A percentile compares a stretch with the other conserved stretches of the same genome.
Conservation (phyloP, 331 rosid genomes). For the Erythrophleum ivorense region DNA sequence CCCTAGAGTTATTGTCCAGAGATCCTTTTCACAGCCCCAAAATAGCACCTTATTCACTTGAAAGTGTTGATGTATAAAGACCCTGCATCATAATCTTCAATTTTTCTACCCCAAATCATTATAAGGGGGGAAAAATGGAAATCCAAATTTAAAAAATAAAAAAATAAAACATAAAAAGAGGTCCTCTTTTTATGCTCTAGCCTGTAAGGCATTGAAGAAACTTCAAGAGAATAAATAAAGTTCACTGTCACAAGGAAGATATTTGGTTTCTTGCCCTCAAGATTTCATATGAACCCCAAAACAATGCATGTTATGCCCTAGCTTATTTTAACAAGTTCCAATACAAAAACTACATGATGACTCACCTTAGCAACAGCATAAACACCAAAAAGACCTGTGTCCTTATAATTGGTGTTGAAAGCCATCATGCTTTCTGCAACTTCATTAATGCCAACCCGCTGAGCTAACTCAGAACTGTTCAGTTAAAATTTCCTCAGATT, state of each 20-base stretch:
- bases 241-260: background rate
- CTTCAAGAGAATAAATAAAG: background rate
- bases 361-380: constrained; percentile 94
- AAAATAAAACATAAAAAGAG: background rate
- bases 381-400: constrained; percentile 92
- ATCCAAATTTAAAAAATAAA: background rate
- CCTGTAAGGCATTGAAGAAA: background rate
- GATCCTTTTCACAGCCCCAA: background rate
- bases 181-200: background rate
- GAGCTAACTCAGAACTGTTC: constrained; percentile 83
- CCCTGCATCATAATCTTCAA: constrained; percentile 9
- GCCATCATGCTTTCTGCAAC: constrained; percentile 96
- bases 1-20: background rate
- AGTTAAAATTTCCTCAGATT: constrained; percentile 23
- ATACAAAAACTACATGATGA: background rate
- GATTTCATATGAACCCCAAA: background rate
- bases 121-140: background rate
- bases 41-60: background rate
- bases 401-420: constrained; percentile 96
- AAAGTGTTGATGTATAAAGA: constrained; percentile 4
- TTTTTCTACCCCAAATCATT: background rate
- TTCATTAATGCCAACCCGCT: constrained; percentile 84
- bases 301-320: background rate
- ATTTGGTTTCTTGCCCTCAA: background rate
- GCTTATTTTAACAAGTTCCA: background rate